A percentile compares a stretch with the other conserved stretches of the same genome.
Evolutionary conservation across 2,329 filamentous ascomycete species (phyloP).

Genomic region (Catunica adiposa): DNA sequence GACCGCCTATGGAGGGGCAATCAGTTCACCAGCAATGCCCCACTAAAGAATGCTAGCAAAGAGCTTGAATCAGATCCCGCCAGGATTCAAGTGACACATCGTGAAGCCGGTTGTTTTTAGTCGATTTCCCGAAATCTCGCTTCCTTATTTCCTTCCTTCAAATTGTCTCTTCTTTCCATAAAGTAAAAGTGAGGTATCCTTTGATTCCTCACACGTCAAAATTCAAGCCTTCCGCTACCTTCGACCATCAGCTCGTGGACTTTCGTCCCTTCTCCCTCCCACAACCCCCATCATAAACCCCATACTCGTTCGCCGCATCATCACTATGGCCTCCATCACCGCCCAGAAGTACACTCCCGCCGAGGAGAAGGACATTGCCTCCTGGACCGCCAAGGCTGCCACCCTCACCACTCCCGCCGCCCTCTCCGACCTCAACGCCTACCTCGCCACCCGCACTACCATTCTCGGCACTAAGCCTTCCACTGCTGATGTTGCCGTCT

Average conservation of each 20-base stretch:
- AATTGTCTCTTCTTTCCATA: background rate
- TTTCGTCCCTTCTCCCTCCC: slow-evolving; percentile 22
- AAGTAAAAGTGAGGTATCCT: slow-evolving; percentile 15
- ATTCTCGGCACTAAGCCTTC: slow-evolving; percentile 81
- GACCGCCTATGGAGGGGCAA: slow-evolving; percentile 14
- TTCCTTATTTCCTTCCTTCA: background rate
- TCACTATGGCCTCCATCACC: slow-evolving; percentile 50
- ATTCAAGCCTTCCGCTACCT: slow-evolving; percentile 29
- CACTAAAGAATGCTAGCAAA: slow-evolving; percentile 5
- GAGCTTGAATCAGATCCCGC: background rate
- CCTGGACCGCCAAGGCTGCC: slow-evolving; percentile 53
- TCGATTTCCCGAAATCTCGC: background rate
- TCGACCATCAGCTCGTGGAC: slow-evolving; percentile 21
- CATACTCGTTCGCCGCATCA: slow-evolving; percentile 21
- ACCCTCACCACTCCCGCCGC: slow-evolving; percentile 40
- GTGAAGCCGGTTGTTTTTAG: slow-evolving; percentile 2
- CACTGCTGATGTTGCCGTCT: slow-evolving; percentile 70
- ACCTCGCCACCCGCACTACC: slow-evolving; percentile 77
- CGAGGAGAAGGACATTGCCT: slow-evolving; percentile 74
- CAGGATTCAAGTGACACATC: slow-evolving; percentile 7
- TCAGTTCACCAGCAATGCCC: background rate
- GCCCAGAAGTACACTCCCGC: slow-evolving; percentile 54
- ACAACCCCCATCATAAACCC: slow-evolving; percentile 22
- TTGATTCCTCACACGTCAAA: slow-evolving; percentile 25
- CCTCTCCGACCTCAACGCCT: slow-evolving; percentile 65